Evolutionary conservation across 306 rosid genomes (phyloP).

Genomic region (Glycyrrhiza uralensis): DNA sequence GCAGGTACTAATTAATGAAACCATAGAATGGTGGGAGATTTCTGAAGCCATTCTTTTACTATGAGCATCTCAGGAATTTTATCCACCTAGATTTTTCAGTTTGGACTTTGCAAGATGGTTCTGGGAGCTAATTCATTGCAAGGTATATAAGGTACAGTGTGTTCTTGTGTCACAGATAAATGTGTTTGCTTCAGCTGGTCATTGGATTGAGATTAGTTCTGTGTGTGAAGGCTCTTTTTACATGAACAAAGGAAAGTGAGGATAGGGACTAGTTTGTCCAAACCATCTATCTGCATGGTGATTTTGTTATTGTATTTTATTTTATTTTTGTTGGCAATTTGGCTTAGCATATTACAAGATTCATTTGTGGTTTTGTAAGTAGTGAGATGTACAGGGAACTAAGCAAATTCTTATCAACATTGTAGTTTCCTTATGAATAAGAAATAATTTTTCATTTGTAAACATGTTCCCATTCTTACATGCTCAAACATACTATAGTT

Average conservation of each 20-base stretch:
- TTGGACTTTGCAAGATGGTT: conserved; percentile 36
- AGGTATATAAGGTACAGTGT: conserved; percentile 26
- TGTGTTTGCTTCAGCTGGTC: not conserved
- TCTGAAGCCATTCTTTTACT: conserved; percentile 23
- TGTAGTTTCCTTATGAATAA: conserved; percentile 23
- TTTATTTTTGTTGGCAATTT: not conserved
- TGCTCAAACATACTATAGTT: not conserved
- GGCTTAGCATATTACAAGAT: not conserved
- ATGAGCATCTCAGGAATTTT: conserved; percentile 11
- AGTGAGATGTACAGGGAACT: conserved; percentile 35
- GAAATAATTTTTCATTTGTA: conserved; percentile 10
- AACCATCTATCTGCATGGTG: conserved; percentile 27
- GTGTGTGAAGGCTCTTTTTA: conserved; percentile 18
- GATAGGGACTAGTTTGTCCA: conserved; percentile 20
- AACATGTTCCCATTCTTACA: not conserved
- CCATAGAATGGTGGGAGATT: conserved; percentile 9
- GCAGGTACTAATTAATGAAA: not conserved
- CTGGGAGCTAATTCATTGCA: not conserved
- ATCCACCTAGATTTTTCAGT: not conserved
- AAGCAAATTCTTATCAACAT: not conserved
- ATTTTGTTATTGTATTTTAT: not conserved
- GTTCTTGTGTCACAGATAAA: conserved; percentile 13
- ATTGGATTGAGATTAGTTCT: conserved; percentile 24
- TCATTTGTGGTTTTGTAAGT: conserved; percentile 27
- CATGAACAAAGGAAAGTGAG: conserved; percentile 23